Evolutionary conservation across 768 basidiomycete genomes (phyloP).

Genomic region (Neoboletus magnificus): DNA sequence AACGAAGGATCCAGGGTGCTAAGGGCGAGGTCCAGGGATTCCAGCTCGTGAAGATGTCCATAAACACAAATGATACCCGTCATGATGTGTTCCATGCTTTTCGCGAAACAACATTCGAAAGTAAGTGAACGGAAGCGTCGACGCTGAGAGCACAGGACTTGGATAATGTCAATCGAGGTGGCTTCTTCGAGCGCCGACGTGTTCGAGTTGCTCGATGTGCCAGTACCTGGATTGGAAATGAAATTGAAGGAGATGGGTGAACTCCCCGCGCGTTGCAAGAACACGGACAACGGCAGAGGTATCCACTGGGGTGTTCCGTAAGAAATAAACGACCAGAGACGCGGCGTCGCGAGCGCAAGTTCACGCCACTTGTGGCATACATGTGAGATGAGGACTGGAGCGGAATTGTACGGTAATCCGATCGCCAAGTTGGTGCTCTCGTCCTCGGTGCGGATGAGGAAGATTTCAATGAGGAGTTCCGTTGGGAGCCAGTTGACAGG

Average conservation of each 20-base stretch:
- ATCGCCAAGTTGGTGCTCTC: slow-evolving; percentile 21
- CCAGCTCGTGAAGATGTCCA: slow-evolving; percentile 23
- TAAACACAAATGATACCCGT: slow-evolving; percentile 15
- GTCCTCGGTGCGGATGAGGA: slow-evolving; percentile 31
- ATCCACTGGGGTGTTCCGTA: slow-evolving; percentile 27
- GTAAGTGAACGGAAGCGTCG: slow-evolving; percentile 34
- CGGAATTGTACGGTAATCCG: slow-evolving; percentile 29
- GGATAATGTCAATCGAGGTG: slow-evolving; percentile 27
- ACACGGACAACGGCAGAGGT: slow-evolving; percentile 23
- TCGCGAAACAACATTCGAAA: slow-evolving; percentile 30
- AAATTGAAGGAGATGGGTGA: slow-evolving; percentile 37
- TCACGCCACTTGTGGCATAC: slow-evolving; percentile 50
- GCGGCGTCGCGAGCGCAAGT: slow-evolving; percentile 40
- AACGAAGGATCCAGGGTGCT: slow-evolving; percentile 25
- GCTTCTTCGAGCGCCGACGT: slow-evolving; percentile 12
- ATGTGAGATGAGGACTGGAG: slow-evolving; percentile 44
- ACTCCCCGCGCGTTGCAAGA: slow-evolving; percentile 35
- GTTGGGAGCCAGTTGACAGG: slow-evolving; percentile 52
- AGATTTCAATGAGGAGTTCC: slow-evolving; percentile 47
- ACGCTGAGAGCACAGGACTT: slow-evolving; percentile 18
- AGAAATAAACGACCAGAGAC: slow-evolving; percentile 44
- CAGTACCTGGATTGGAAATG: slow-evolving; percentile 18
- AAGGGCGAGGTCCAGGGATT: slow-evolving; percentile 30
- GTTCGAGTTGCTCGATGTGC: slow-evolving; percentile 11
- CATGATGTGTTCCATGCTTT: slow-evolving; percentile 30